Base-by-base conservation (phyloP, 129 eudicot species). In the Flaveria trinervia region DNA sequence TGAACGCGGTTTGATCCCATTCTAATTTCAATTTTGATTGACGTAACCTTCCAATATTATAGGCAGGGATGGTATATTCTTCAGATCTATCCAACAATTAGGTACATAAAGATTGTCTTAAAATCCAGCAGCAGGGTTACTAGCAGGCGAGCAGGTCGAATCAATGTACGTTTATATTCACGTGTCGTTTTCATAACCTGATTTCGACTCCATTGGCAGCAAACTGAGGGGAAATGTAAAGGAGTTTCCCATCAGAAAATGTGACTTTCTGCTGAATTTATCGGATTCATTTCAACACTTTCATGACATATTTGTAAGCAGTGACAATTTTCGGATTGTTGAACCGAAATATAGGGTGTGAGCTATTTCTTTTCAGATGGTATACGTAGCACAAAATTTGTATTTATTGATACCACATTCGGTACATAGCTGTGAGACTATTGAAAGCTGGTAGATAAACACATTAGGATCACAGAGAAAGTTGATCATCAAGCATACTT, bases 71-170 rank as follows among this genome's bases (percentile, higher is more conserved):
- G 6, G 54, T 67, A 13, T 11, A 67, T 56, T 51, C 20, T 67
- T 68, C 68, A 36, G 17, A 67, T 70, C 45, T 30, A 28, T 64
- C 11, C 22, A 30, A 64, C 65, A 57, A 30, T 56, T 48, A 79
- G 82, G 77, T 79, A 79, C 82, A 79, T 76, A 65, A 43, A 62
- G 60, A 62, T 30, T 41, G 49, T 44, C 57, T n/a, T 57, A 48
- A 65, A 18, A 54, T 66, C 50, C 73, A 79, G 64, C 51, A 54
- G 74, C 83, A 80, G 68, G 66, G 33, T 80, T 73, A 73, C 52
- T 70, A 60, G 82, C 33, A 16, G 70, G 62, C 46, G 70, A 70
- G 54, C 77, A 78, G 82, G 80, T n/a, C n/a, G n/a, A n/a, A n/a
- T n/a, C n/a, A 1, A 5, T 13, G 39, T 14, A 13, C 9, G 9